Percentiles rank a stretch among this genome's conserved stretches.
Evolutionary conservation across 2,329 filamentous ascomycete species (phyloP).

Genomic region (Curvularia spicifera): DNA sequence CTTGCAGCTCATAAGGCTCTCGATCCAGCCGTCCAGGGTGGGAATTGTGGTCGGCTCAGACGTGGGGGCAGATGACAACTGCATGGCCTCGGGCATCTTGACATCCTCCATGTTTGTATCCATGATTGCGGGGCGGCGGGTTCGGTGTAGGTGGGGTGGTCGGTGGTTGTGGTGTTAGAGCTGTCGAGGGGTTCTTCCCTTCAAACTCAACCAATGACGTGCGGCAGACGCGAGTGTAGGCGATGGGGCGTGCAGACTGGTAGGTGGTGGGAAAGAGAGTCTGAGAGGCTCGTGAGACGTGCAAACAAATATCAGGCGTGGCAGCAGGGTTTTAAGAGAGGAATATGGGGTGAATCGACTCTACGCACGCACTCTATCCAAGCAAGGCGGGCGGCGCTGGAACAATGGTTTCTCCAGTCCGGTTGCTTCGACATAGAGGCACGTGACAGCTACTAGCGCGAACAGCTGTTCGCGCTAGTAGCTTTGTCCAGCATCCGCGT

Average conservation of each 20-base stretch:
- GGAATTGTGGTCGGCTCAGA: slow-evolving; percentile 88
- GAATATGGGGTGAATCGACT: slow-evolving; percentile 30
- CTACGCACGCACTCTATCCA: slow-evolving; percentile 24
- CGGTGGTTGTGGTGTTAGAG: slow-evolving; percentile 39
- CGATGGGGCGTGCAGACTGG: slow-evolving; percentile 10
- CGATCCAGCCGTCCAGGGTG: slow-evolving; percentile 97
- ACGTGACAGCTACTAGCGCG: slow-evolving; percentile 12
- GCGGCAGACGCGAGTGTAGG: slow-evolving; percentile 26
- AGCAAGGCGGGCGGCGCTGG: slow-evolving; percentile 14
- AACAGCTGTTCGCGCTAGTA: slow-evolving; percentile 17
- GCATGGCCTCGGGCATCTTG: slow-evolving; percentile 79
- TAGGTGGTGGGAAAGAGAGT: slow-evolving; percentile 1
- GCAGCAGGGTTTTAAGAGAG: slow-evolving; percentile 27
- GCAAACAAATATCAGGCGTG: slow-evolving; percentile 22
- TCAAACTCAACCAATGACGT: slow-evolving; percentile 50
- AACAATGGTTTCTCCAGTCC: slow-evolving; percentile 12
- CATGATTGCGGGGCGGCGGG: slow-evolving; percentile 63
- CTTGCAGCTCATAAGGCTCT: slow-evolving; percentile 98
- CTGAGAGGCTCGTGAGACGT: slow-evolving; percentile 19
- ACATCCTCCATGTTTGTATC: slow-evolving; percentile 99
- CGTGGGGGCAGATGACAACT: slow-evolving; percentile 69
- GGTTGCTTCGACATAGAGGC: neutral
- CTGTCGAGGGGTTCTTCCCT: slow-evolving; percentile 47
- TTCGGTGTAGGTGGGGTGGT: slow-evolving; percentile 31
- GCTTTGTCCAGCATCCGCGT: slow-evolving; percentile 16